Evolutionary conservation across 805 yeast genomes (phyloP), one percentile per base, ranked within the genome.

Genomic region (Ogataea nonfermentans): DNA sequence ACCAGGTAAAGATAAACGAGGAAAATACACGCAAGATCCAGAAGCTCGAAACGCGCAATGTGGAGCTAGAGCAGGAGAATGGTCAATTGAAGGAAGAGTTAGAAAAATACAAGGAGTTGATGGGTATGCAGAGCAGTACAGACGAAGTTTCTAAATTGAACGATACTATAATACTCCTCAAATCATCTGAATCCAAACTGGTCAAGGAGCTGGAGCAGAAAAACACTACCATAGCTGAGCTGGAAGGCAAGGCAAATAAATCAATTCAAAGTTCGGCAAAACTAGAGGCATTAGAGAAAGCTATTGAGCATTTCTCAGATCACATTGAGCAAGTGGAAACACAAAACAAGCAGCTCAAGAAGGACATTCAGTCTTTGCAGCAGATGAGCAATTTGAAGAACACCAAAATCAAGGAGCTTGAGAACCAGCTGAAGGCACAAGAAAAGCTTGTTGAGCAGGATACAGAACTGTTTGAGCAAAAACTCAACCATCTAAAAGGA

Each of bases 241-340:
- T 51, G 9, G 56, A 51, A 29, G 37, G 13, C 16, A 29, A 40
- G 15, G 29, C 36, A 7, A 32, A 36, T 6, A 36, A 24, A 14
- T 22, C 46, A 4, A 50, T 46, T 19, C 47, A 44, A 17, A 44
- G 41, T 15, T 7, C 23, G 3, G 70, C 73, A 47, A 75, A 74
- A 48, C 55, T 78, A 20, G 66, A 71, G 32, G 70, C 74, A 9
- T 57, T 84, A 37, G 86, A 81, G 49, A 68, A 71, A 33, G 71
- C 86, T 1, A 61, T 84, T 13, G 73, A 72, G 30, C 79, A 72
- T 44, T 69, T 84, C 45, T 69, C 75, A 13, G 66, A 64, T n/a
- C 79, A 80, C 40, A 69, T 83, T 39, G 70, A 70, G 35, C 84
- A 82, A 44, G 71, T 81, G 23, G 82, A 80, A 44, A 59, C 67